Percentiles rank a stretch among this genome's conserved stretches.
Conservation (phyloP, 768 basidiomycete species). For the Russula foetens region DNA sequence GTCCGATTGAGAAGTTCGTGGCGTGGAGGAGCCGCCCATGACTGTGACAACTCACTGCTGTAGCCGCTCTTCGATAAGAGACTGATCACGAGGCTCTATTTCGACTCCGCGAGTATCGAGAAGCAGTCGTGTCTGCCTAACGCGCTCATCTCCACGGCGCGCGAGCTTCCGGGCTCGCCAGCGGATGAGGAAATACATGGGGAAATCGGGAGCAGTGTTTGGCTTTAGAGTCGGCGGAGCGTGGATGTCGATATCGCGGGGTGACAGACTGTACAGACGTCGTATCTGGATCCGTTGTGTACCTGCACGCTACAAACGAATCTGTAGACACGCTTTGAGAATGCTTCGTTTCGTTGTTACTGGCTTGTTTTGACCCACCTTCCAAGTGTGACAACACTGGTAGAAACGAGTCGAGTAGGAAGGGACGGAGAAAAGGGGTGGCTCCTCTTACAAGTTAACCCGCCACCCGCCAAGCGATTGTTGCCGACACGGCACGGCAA, state of each 20-base stretch:
- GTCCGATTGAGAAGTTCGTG: neutral
- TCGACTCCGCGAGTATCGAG: neutral
- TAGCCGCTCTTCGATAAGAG: neutral
- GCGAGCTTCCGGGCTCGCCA: neutral
- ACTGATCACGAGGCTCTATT: neutral
- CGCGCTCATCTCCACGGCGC: neutral
- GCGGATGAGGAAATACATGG: neutral
- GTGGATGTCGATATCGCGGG: no score
- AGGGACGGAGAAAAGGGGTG: no score
- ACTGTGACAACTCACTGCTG: conserved; percentile 1
- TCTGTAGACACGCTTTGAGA: neutral
- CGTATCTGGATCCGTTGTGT: no score
- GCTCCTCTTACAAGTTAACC: no score
- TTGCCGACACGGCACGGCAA: no score
- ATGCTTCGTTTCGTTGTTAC: neutral
- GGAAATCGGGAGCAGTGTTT: neutral
- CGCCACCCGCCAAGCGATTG: no score
- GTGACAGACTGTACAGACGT: no score
- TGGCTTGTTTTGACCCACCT: neutral
- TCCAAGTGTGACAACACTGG: neutral
- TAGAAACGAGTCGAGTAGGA: no score
- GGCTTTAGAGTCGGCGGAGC: neutral
- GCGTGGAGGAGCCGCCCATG: neutral
- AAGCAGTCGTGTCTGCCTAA: neutral
- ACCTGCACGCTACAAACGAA: no score